Evolutionary conservation across 805 yeast species (phyloP).

Genomic region (Yamadazyma endophytica): DNA sequence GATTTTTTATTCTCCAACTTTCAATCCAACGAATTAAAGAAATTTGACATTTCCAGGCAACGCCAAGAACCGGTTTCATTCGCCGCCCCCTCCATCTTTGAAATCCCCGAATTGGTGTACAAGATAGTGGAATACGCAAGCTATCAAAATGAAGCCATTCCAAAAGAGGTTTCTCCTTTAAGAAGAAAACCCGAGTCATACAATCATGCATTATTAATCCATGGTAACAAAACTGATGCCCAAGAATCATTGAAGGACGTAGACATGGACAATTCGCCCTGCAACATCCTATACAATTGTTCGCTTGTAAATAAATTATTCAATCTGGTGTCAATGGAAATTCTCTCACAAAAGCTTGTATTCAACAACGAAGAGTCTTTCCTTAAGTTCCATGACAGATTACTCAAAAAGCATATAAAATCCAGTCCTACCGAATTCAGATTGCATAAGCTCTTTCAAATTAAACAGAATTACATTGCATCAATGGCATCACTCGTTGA

Average conservation of each 20-base stretch:
- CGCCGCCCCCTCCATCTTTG: slow-evolving; percentile 46
- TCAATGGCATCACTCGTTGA: slow-evolving; percentile 34
- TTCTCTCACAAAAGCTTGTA: slow-evolving; percentile 52
- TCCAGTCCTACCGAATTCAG: slow-evolving; percentile 45
- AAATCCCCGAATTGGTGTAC: slow-evolving; percentile 71
- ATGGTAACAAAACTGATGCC: slow-evolving; percentile 51
- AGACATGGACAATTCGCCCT: slow-evolving; percentile 3
- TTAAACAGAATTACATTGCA: slow-evolving; percentile 51
- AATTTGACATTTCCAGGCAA: background rate
- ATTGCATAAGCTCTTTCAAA: slow-evolving; percentile 57
- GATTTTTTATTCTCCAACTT: slow-evolving; percentile 1
- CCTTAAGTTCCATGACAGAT: too few relatives aligned
- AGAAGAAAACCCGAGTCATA: slow-evolving; percentile 68
- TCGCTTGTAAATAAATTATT: slow-evolving; percentile 67
- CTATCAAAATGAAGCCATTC: slow-evolving; percentile 44
- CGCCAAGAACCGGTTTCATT: background rate
- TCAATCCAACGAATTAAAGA: background rate
- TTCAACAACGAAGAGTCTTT: too few relatives aligned
- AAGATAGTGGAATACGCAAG: slow-evolving; percentile 63
- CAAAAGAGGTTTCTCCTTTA: slow-evolving; percentile 55
- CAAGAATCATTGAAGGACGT: slow-evolving; percentile 33
- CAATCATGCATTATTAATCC: slow-evolving; percentile 64
- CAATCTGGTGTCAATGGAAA: slow-evolving; percentile 50
- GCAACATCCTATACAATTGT: slow-evolving; percentile 51
- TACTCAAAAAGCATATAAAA: slow-evolving; percentile 14